Percentiles rank a stretch among this genome's conserved stretches.
Evolutionary conservation across 2,329 filamentous ascomycete species (phyloP).

Genomic region (Apiospora kogelbergensis): DNA sequence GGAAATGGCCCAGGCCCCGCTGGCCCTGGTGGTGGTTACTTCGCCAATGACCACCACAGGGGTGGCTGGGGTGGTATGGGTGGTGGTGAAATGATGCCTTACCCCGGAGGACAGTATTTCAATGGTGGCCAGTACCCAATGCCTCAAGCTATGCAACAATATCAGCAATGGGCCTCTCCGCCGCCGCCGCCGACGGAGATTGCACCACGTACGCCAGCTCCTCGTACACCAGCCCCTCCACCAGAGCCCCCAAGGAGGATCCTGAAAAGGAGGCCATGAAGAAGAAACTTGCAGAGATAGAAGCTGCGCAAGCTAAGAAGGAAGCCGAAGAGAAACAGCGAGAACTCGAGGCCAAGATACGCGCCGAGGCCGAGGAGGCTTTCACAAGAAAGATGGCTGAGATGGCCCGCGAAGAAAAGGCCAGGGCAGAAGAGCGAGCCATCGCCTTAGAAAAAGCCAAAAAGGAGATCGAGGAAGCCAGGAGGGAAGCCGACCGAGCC

Average conservation of each 20-base stretch:
- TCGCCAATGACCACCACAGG: slow-evolving; percentile 34
- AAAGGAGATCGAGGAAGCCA: slow-evolving; percentile 48
- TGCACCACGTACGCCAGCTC: slow-evolving; percentile 11
- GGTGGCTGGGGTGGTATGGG: slow-evolving; percentile 23
- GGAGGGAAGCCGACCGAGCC: slow-evolving; percentile 43
- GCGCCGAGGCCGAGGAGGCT: slow-evolving; percentile 46
- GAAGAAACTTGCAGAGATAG: slow-evolving; percentile 54
- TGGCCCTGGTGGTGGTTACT: slow-evolving; percentile 41
- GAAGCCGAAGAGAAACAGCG: slow-evolving; percentile 45
- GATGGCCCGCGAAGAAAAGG: slow-evolving; percentile 34
- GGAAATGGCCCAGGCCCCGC: slow-evolving; percentile 11
- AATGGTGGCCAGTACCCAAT: slow-evolving; percentile 27
- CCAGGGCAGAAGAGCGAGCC: slow-evolving; percentile 33
- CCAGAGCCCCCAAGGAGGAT: slow-evolving; percentile 35
- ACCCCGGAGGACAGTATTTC: slow-evolving; percentile 42
- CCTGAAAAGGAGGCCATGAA: slow-evolving; percentile 62
- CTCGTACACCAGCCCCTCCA: neutral
- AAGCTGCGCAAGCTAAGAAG: slow-evolving; percentile 44
- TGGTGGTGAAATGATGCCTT: slow-evolving; percentile 34
- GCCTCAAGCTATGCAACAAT: slow-evolving; percentile 48
- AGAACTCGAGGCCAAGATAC: slow-evolving; percentile 44
- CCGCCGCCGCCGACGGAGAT: slow-evolving; percentile 35
- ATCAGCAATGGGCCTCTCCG: slow-evolving; percentile 34
- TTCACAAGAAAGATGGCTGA: slow-evolving; percentile 43
- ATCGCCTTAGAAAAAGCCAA: slow-evolving; percentile 44